These are phyloP conservation scores for Chrysosporium keratinophilum DNA, from an alignment of 2,329 filamentous ascomycete genomes.

Conservation along the genomic window DNA sequence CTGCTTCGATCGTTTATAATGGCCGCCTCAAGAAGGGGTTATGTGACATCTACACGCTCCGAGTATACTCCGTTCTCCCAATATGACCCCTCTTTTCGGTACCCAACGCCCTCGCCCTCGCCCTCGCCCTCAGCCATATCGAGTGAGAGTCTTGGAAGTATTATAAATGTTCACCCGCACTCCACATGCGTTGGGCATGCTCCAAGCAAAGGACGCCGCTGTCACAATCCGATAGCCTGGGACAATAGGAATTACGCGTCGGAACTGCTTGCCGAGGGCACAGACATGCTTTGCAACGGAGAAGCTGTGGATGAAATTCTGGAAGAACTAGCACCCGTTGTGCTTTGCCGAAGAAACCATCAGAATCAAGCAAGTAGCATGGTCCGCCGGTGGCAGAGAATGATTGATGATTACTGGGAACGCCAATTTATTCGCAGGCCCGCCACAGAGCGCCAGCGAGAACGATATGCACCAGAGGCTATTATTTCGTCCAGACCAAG, in stretches of 20 bases:
- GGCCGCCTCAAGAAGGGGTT: too few species aligned
- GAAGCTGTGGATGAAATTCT: neutral
- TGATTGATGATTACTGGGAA: neutral
- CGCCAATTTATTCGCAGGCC: neutral
- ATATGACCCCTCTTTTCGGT: too few species aligned
- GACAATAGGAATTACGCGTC: neutral
- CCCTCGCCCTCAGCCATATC: neutral
- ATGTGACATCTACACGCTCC: too few species aligned
- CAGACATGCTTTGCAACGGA: neutral
- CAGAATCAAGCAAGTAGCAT: constrained; percentile 3
- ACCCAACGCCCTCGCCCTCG: neutral
- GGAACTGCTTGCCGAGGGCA: neutral
- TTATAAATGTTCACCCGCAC: neutral
- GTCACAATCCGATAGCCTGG: neutral
- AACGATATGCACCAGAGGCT: too few species aligned
- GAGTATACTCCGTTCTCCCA: too few species aligned
- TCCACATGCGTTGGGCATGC: constrained; percentile 1
- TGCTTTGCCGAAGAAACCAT: neutral
- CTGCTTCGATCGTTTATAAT: too few species aligned
- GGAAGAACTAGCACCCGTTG: neutral
- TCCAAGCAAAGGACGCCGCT: neutral
- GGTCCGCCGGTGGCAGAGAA: neutral
- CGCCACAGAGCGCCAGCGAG: too few species aligned
- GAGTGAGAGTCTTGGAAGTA: neutral
- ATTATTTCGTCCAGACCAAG: too few species aligned